phyloP scores from a whole-genome alignment of 192 early-diverging fungal genomes.

The Endogone sp. region DNA sequence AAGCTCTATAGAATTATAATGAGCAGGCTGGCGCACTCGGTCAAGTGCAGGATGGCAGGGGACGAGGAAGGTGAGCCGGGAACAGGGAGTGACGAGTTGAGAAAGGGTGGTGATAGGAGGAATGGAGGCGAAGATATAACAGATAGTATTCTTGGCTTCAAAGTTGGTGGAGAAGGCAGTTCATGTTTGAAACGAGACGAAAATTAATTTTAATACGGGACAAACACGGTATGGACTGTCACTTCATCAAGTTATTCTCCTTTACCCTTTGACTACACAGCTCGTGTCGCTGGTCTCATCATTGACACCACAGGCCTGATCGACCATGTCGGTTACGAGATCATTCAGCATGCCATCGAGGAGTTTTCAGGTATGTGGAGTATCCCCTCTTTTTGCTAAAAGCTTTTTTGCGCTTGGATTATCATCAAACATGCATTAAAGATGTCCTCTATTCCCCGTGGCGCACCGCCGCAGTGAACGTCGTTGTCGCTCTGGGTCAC shows the following conservation, averaged over 20 bases:
- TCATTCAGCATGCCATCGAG: constrained; percentile 68
- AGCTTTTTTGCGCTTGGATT: not conserved
- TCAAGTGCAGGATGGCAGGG: constrained; percentile 56
- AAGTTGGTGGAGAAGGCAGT: too few relatives aligned
- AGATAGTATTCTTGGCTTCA: too few relatives aligned
- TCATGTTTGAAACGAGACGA: too few relatives aligned
- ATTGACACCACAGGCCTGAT: constrained; percentile 85
- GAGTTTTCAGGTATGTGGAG: constrained; percentile 62
- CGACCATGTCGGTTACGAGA: constrained; percentile 70
- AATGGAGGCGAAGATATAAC: too few relatives aligned
- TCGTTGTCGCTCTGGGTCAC: constrained; percentile 88
- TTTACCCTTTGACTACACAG: constrained; percentile 24
- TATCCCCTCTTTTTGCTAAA: not conserved
- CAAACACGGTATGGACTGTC: too few relatives aligned
- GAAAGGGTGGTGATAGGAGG: too few relatives aligned
- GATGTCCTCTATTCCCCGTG: not conserved
- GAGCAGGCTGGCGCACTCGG: constrained; percentile 53
- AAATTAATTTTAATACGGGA: too few relatives aligned
- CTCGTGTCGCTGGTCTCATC: constrained; percentile 68
- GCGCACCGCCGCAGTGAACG: constrained; percentile 49
- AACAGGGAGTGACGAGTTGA: not conserved
- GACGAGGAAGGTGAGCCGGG: constrained; percentile 49
- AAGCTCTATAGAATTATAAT: constrained; percentile 76
- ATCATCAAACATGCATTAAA: not conserved
- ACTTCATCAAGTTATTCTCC: too few relatives aligned